These are phyloP conservation scores for Berkeleyomyces rouxiae DNA, from an alignment of 2,329 filamentous ascomycete species.

Conservation along the genomic window DNA sequence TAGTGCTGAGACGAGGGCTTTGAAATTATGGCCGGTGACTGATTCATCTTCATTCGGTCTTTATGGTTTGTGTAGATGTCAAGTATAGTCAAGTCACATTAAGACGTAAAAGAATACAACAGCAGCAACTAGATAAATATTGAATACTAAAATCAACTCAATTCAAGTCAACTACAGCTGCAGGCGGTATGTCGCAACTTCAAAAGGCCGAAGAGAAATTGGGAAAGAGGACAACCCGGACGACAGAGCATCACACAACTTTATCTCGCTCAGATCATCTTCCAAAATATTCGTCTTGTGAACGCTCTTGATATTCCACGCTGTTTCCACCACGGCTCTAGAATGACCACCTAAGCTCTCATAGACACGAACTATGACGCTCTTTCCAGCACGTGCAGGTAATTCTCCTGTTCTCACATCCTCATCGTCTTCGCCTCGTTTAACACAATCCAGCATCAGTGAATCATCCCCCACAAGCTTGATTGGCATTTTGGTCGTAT, in stretches of 20 bases:
- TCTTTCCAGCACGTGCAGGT: conserved; percentile 51
- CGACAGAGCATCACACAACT: conserved; percentile 24
- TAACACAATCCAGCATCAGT: conserved; percentile 74
- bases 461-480: conserved; percentile 48
- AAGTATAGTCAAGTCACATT: no score
- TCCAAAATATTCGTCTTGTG: conserved; percentile 79
- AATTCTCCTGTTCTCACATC: conserved; percentile 48
- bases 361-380: conserved; percentile 71
- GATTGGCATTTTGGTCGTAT: conserved; percentile 32
- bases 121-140: background rate
- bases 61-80: no score
- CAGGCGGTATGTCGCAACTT: conserved; percentile 67
- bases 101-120: background rate
- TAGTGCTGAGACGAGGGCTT: no score
- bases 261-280: conserved; percentile 58
- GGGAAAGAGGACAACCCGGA: conserved; percentile 31
- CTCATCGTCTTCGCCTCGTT: conserved; percentile 79
- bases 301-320: conserved; percentile 55
- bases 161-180: conserved; percentile 25
- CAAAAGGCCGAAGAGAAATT: conserved; percentile 60
- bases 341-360: conserved; percentile 74
- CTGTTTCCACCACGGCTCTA: conserved; percentile 51
- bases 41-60: no score
- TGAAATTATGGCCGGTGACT: no score
- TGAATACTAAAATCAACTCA: no score